Percentiles rank a stretch among this genome's conserved stretches.
Conservation (phyloP, 805 yeast genomes). For the Scheffersomyces lignosus region DNA sequence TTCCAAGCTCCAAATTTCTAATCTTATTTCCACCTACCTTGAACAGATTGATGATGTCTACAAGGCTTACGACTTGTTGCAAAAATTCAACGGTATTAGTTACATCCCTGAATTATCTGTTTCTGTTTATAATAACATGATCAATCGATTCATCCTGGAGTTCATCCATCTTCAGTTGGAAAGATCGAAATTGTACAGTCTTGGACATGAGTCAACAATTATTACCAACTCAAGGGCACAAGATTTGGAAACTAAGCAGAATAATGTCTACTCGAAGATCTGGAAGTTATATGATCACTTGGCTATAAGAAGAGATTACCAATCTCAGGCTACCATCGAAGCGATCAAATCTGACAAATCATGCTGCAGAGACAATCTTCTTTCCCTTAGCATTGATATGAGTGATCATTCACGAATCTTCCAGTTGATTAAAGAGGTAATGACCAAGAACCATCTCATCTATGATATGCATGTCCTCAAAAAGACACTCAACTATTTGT, state of each 20-base stretch:
- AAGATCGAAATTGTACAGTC: conserved; percentile 1
- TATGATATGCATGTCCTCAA: conserved; percentile 27
- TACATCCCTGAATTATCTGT: conserved; percentile 39
- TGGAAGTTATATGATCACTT: conserved; percentile 36
- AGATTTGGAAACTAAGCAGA: background rate
- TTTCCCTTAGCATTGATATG: conserved; percentile 31
- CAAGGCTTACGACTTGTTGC: conserved; percentile 24
- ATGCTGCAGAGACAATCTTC: conserved; percentile 28
- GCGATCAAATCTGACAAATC: conserved; percentile 5
- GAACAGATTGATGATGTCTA: conserved; percentile 15
- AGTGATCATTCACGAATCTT: conserved; percentile 35
- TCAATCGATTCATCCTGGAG: conserved; percentile 21
- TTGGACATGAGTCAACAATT: background rate
- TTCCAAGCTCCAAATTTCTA: conserved; percentile 30
- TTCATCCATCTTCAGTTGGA: conserved; percentile 17
- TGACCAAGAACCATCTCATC: conserved; percentile 30
- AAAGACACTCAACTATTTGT: conserved; percentile 30
- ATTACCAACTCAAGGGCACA: background rate
- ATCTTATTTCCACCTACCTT: conserved; percentile 43
- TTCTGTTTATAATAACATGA: conserved; percentile 29
- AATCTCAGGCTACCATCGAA: conserved; percentile 9
- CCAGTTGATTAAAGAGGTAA: conserved; percentile 36
- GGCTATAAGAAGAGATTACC: conserved; percentile 38
- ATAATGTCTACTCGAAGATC: conserved; percentile 11
- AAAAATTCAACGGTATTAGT: conserved; percentile 26